Evolutionary conservation across 768 basidiomycete genomes (phyloP).

Genomic region (Sporobolomyces phaffii): DNA sequence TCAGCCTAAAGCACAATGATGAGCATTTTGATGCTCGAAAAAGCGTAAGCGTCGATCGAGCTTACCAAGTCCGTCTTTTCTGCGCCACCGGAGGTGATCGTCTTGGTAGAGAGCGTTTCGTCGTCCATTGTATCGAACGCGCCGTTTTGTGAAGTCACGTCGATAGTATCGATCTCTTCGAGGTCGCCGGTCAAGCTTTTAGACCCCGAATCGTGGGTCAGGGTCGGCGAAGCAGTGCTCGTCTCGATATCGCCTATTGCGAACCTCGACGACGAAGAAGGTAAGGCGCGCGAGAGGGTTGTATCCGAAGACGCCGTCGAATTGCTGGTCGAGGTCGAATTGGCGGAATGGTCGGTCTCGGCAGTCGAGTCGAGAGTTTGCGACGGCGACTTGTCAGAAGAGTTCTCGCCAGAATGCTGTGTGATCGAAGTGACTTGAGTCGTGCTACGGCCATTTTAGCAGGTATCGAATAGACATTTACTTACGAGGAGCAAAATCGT

Average conservation of each 20-base stretch:
- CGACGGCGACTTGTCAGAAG: neutral
- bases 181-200: too few relatives aligned
- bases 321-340: neutral
- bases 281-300: neutral
- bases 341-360: neutral
- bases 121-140: too few relatives aligned
- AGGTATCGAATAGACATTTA: neutral
- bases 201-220: too few relatives aligned
- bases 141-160: too few relatives aligned
- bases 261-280: neutral
- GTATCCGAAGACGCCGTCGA: neutral
- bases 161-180: neutral
- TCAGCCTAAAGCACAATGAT: too few relatives aligned
- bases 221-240: neutral
- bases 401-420: neutral
- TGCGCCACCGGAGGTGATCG: too few relatives aligned
- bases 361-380: constrained; percentile 1
- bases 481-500: neutral
- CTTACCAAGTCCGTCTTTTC: too few relatives aligned
- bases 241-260: neutral
- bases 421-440: too few relatives aligned
- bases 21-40: too few relatives aligned
- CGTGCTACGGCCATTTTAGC: too few relatives aligned
- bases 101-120: too few relatives aligned
- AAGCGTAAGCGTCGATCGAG: too few relatives aligned